phyloP scores from a whole-genome alignment of 176 grass and related monocot genomes.

The Oryza punctata region DNA sequence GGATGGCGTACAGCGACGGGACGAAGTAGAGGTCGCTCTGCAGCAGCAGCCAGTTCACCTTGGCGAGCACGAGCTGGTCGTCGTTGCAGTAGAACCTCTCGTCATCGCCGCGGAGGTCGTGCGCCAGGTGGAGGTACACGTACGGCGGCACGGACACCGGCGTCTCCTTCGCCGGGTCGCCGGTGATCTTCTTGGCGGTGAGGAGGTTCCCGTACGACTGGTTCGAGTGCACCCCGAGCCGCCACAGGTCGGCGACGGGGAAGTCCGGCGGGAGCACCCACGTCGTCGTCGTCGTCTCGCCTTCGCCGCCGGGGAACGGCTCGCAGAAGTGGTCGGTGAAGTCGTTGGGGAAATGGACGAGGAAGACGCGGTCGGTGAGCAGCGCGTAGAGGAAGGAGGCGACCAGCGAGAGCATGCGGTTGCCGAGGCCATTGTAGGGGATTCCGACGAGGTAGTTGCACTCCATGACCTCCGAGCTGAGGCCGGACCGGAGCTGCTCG shows the following conservation, averaged over 20 bases:
- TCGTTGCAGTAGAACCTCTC: constrained; percentile 54
- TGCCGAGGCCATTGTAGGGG: constrained; percentile 58
- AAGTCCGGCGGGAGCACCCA: constrained; percentile 48
- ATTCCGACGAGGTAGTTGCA: constrained; percentile 61
- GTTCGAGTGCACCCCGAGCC: neutral
- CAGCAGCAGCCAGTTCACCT: constrained; percentile 60
- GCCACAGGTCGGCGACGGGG: constrained; percentile 30
- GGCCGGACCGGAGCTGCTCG: constrained; percentile 40
- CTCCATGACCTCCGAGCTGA: neutral
- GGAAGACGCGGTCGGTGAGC: constrained; percentile 50
- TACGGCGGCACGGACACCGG: constrained; percentile 39
- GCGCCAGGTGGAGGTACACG: constrained; percentile 46
- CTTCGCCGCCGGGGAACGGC: constrained; percentile 41
- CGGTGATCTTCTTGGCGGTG: neutral
- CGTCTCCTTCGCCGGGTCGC: constrained; percentile 5
- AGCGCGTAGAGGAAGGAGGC: constrained; percentile 63
- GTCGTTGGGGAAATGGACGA: constrained; percentile 37
- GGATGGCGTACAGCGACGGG: constrained; percentile 43
- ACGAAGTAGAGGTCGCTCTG: constrained; percentile 54
- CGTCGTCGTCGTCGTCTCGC: neutral
- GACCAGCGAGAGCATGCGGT: constrained; percentile 56
- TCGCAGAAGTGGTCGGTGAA: constrained; percentile 49
- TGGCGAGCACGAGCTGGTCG: constrained; percentile 42
- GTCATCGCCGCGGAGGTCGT: constrained; percentile 6
- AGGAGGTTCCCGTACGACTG: constrained; percentile 39